Conservation (phyloP, 805 yeast genomes). For the Dipodascopsis tothii region DNA sequence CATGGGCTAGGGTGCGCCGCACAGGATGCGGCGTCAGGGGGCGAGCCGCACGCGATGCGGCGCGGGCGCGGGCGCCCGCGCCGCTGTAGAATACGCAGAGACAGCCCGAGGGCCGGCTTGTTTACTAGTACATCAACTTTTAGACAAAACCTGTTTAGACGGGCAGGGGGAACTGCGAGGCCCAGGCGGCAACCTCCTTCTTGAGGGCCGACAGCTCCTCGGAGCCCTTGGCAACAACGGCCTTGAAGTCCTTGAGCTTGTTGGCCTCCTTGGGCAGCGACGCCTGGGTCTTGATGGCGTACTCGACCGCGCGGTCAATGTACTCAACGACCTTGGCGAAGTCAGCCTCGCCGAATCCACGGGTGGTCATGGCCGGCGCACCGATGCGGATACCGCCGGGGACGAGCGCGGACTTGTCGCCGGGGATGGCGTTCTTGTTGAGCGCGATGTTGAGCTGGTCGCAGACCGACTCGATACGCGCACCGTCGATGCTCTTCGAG, state of each 20-base stretch:
- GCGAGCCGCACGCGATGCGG: no score
- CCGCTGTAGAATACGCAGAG: no score
- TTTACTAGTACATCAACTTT: neutral
- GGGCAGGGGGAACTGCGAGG: slow-evolving; percentile 43
- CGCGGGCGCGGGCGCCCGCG: no score
- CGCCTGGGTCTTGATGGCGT: slow-evolving; percentile 63
- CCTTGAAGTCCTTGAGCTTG: slow-evolving; percentile 93
- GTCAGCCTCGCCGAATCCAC: slow-evolving; percentile 87
- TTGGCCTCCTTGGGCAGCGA: slow-evolving; percentile 85
- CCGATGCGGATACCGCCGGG: slow-evolving; percentile 98
- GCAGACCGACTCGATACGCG: slow-evolving; percentile 90
- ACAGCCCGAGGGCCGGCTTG: no score
- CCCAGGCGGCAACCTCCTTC: slow-evolving; percentile 82
- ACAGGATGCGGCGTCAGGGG: no score
- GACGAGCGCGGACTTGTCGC: slow-evolving; percentile 91
- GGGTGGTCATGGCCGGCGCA: slow-evolving; percentile 97
- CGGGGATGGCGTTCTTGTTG: slow-evolving; percentile 96
- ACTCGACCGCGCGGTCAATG: slow-evolving; percentile 70
- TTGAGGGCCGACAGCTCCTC: slow-evolving; percentile 61
- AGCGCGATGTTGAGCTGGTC: slow-evolving; percentile 92
- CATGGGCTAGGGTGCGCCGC: slow-evolving; percentile 2
- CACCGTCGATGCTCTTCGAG: slow-evolving; percentile 90
- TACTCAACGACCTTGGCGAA: slow-evolving; percentile 71
- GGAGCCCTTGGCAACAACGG: slow-evolving; percentile 62
- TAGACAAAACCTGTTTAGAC: slow-evolving; percentile 14